A percentile compares a stretch with the other conserved stretches of the same genome.
Conservation (phyloP, 164 flowering plant genomes). For the Vitis labrusca region DNA sequence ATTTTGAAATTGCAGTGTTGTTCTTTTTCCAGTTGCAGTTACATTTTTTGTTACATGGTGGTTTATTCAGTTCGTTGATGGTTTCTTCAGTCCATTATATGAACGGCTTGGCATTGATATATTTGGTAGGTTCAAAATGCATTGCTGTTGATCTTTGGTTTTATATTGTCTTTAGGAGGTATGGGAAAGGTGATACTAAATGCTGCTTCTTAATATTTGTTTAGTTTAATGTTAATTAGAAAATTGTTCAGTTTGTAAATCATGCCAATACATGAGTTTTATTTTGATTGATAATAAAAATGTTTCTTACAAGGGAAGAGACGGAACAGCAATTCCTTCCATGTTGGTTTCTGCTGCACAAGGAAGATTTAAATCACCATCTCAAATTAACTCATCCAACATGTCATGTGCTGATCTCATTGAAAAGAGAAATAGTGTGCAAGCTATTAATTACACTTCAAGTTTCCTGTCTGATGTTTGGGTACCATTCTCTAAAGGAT, state of each 20-base stretch:
- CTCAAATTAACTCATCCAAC: too few species aligned
- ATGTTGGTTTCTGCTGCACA: too few species aligned
- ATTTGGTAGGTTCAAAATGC: constrained; percentile 49
- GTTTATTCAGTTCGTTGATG: constrained; percentile 79
- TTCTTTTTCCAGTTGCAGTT: constrained; percentile 72
- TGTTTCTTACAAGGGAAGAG: too few species aligned
- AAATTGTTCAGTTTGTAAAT: not conserved
- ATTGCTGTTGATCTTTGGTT: not conserved
- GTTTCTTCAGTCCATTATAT: constrained; percentile 76
- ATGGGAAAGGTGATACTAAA: not conserved
- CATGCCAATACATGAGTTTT: not conserved
- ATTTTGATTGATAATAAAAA: too few species aligned
- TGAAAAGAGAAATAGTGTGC: too few species aligned
- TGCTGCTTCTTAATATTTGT: not conserved
- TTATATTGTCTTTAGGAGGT: not conserved
- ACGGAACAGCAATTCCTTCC: too few species aligned
- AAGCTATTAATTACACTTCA: too few species aligned
- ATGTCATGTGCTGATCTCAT: too few species aligned
- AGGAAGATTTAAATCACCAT: too few species aligned
- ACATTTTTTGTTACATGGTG: constrained; percentile 81
- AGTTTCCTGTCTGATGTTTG: too few species aligned
- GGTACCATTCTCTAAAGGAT: too few species aligned
- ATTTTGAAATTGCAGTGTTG: constrained; percentile 59
- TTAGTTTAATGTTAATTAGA: not conserved
- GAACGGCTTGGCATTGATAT: constrained; percentile 55